Percentiles rank a stretch among this genome's conserved stretches.
phyloP scores from a whole-genome alignment of 805 yeast genomes.

The Saccharomyces eubayanus region DNA sequence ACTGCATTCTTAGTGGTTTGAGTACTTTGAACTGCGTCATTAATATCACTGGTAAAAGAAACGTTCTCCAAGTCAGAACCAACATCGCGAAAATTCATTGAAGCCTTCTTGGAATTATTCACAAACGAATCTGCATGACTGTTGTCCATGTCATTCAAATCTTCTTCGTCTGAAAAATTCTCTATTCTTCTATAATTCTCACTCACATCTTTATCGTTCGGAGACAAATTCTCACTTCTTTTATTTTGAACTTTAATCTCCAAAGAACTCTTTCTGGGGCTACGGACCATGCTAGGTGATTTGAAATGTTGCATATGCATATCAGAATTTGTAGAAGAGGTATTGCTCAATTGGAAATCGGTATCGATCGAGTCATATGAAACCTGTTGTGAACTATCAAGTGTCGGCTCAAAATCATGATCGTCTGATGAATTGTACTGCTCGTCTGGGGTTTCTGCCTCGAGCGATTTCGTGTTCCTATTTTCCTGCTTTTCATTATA shows the following conservation, averaged over 20 bases:
- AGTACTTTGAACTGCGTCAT: not conserved
- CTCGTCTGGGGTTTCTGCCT: conserved; percentile 2
- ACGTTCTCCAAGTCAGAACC: not conserved
- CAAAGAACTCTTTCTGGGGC: conserved; percentile 18
- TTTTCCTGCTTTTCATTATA: not conserved
- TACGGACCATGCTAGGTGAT: not conserved
- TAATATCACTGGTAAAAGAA: not conserved
- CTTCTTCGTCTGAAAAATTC: conserved; percentile 11
- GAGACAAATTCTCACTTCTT: conserved; percentile 10
- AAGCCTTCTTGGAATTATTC: not conserved
- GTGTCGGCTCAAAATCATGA: conserved; percentile 4
- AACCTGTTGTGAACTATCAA: conserved; percentile 11
- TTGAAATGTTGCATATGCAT: not conserved
- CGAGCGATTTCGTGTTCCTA: not conserved
- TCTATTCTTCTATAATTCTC: conserved; percentile 9
- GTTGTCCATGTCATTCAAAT: not conserved
- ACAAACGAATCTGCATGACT: not conserved
- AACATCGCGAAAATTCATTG: not conserved
- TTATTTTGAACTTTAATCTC: conserved; percentile 18
- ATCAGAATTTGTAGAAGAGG: conserved; percentile 3
- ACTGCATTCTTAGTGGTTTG: not conserved
- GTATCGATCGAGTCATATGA: conserved; percentile 18
- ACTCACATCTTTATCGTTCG: conserved; percentile 9
- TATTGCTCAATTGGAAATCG: conserved; percentile 2
- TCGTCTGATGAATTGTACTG: not conserved